Base-by-base conservation (phyloP, 805 yeast genomes). In the Candida golubevii region DNA sequence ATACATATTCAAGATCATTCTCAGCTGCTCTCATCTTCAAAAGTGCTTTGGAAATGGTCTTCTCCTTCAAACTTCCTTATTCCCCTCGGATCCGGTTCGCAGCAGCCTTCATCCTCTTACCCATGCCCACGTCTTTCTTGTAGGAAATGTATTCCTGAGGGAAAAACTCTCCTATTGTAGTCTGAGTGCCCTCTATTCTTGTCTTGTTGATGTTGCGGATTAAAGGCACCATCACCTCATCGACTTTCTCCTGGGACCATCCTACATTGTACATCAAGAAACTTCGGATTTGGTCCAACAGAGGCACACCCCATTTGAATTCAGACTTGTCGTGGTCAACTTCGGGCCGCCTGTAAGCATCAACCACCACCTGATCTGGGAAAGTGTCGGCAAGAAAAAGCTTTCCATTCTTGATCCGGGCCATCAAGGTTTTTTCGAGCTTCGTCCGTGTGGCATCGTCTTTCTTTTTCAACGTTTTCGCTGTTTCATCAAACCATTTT, bases 271-370 rank as follows among this genome's bases (percentile, higher is more conserved):
- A 70, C 75, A 77, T 77, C 61, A 93, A 68, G 53, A 78, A 90
- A 0, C 78, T 71, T 28, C 97, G 67, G 40, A 93, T 67, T 51
- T 79, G 80, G 54, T 89, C 97, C 46, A 90, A 64, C 59, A 87
- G 88, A 0, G 97, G 97, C 2, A 71, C 66, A 0, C 97, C 98
- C 99, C 99, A 93, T 38, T 77, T 77, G 64, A 93, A 90, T 43
- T 76, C 74, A 0, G 90, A 85, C 37, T 69, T 67, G 59, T 90
- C 97, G 33, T 73, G 73, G 60, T 93, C 98, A 4, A 93, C 96
- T 30, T 83, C 88, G 0, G 99, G 97, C 9, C 71, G 59, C 15
- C 73, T 49, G 61, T 93, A 93, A 0, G 97, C 97, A 18, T 84
- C 80, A 30, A 67, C 67, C 1, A 93, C 88, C 1, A 73, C 67